Base-by-base conservation (phyloP, 352 stramenopile genomes). In the Phytophthora litchii region DNA sequence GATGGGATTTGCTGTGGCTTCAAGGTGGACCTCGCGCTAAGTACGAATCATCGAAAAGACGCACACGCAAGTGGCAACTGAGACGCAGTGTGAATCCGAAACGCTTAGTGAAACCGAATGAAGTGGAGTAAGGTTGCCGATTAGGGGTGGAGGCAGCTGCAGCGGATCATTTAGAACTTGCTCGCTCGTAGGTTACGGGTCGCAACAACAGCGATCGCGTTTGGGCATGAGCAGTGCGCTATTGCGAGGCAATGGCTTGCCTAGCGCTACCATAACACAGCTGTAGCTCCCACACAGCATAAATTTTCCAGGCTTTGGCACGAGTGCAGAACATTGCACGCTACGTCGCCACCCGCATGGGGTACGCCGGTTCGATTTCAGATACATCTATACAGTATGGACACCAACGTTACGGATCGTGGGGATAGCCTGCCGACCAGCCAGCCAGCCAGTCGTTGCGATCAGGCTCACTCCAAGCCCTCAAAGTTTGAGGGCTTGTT, bases 11-110 rank as follows among this genome's bases (percentile, higher is more conserved):
- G 35, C 29, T 54, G 19, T 53, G 52, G 60, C 62, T 71, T 71
- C 62, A 71, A 67, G 58, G 64, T 73, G 64, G 64, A 73, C 64
- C 44, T 38, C 32, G 14, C 46, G n/a, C 41, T 60, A 69, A 69
- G 47, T 64, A 23, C 48, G 46, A 56, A 45, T 34, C 46, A 51
- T 11, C 29, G 58, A 69, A 69, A 69, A 37, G 64, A 3, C 52
- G 58, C 16, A 41, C 10, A 20, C 31, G 20, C 20, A 42, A 51
- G n/a, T 38, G 59, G 34, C 59, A 69, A 72, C 64, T 65, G 64
- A 66, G 52, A 72, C 47, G 16, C 11, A 50, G 54, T 57, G 43
- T 49, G 36, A 37, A 52, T 37, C 16, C 23, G 38, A 60, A 57
- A 46, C 25, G 13, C 10, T 54, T 67, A 67, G 16, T 55, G 45